Percentiles rank a stretch among this genome's conserved stretches.
Conservation (phyloP, 352 stramenopile genomes). For the Globisporangium abappressorium region DNA sequence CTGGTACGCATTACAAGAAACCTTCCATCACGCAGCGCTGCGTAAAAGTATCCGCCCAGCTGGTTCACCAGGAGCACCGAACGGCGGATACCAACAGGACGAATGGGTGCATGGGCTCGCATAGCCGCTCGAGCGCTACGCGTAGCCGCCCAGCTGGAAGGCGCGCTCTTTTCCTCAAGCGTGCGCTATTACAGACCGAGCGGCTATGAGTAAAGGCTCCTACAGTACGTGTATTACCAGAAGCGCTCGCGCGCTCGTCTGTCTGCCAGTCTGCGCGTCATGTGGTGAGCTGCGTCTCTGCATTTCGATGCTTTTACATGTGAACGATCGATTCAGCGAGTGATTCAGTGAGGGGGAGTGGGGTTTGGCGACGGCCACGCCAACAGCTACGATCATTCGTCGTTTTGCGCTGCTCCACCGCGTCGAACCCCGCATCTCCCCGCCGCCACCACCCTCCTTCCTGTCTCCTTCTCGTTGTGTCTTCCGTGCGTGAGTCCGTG, state of each 20-base stretch:
- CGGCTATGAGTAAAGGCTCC: not conserved
- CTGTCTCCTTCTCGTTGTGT: constrained; percentile 9
- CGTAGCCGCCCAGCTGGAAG: constrained; percentile 1
- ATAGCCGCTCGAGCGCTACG: not conserved
- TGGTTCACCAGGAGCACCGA: constrained; percentile 7
- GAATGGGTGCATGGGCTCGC: constrained; percentile 1
- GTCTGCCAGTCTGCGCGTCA: constrained; percentile 6
- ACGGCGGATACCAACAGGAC: not conserved
- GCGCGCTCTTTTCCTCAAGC: constrained; percentile 4
- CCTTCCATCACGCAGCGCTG: not conserved
- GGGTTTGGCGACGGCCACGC: not conserved
- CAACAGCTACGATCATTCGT: constrained; percentile 15
- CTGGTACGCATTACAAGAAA: not conserved
- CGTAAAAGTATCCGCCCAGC: constrained; percentile 9
- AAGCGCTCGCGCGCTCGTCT: constrained; percentile 1
- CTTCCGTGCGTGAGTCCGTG: not conserved
- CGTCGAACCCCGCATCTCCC: constrained; percentile 2
- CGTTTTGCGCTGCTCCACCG: constrained; percentile 16
- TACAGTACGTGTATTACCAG: not conserved
- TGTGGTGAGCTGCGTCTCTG: constrained; percentile 6
- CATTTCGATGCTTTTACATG: constrained; percentile 7
- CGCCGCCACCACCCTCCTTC: not conserved
- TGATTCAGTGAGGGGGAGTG: not conserved
- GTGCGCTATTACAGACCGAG: not conserved
- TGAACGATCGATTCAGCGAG: not conserved